Evolutionary conservation across 208 protist species (phyloP).

Genomic region (Histomonas meleagridis): DNA sequence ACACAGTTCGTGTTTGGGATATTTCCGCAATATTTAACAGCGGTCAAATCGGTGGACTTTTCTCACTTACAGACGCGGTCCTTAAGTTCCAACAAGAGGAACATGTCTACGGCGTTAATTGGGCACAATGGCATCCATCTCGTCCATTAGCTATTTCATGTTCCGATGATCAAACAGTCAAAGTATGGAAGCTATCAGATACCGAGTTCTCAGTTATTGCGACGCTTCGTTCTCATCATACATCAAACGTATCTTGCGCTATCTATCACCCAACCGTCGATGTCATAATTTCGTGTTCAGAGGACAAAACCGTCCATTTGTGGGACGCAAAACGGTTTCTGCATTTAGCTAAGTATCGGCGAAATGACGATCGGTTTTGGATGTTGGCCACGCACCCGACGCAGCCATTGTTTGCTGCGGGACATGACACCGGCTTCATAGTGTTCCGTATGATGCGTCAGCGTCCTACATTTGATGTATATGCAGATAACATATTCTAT

Average conservation of each 20-base stretch:
- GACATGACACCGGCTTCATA: conserved; percentile 78
- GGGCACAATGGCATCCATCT: conserved; percentile 87
- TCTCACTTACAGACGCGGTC: conserved; percentile 36
- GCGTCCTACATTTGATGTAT: conserved; percentile 64
- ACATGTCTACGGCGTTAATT: conserved; percentile 95
- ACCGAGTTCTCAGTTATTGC: conserved; percentile 68
- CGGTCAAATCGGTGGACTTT: neutral
- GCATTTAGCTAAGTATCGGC: conserved; percentile 47
- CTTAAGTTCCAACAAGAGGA: conserved; percentile 79
- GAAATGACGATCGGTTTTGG: conserved; percentile 92
- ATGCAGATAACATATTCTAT: neutral
- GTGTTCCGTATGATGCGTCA: conserved; percentile 93
- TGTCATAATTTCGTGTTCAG: conserved; percentile 79
- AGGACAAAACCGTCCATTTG: conserved; percentile 64
- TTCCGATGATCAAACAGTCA: conserved; percentile 86
- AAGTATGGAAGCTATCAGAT: conserved; percentile 79
- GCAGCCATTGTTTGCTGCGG: conserved; percentile 83
- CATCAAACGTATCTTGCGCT: conserved; percentile 87
- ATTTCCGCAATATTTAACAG: conserved; percentile 66
- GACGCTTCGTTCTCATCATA: conserved; percentile 80
- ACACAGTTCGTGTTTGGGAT: conserved; percentile 98
- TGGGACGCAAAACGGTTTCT: conserved; percentile 52
- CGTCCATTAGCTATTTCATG: conserved; percentile 79
- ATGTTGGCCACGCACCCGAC: conserved; percentile 74
- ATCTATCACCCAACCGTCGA: conserved; percentile 74